Evolutionary conservation across 2,329 filamentous ascomycete species (phyloP).

Genomic region (Aspergillus pseudoglaucus): DNA sequence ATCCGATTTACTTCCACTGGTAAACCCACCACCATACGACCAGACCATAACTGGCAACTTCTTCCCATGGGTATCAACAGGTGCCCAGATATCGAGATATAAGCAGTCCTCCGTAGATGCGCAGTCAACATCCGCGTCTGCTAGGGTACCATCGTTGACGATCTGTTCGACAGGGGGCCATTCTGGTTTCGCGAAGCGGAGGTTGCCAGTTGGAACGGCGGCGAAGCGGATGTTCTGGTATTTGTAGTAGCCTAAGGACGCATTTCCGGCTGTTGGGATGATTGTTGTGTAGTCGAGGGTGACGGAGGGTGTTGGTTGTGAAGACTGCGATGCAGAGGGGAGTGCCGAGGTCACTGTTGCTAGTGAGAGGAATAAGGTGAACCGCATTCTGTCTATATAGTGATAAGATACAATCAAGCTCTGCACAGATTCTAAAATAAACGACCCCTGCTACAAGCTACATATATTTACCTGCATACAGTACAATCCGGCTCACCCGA

Average conservation of each 20-base stretch:
- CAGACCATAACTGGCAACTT: slow-evolving; percentile 25
- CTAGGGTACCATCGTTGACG: slow-evolving; percentile 28
- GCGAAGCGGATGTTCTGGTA: slow-evolving; percentile 34
- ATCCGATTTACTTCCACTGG: slow-evolving; percentile 20
- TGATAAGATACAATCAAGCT: no score
- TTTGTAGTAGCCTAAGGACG: slow-evolving; percentile 19
- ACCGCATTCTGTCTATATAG: neutral
- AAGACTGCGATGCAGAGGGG: neutral
- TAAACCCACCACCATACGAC: slow-evolving; percentile 23
- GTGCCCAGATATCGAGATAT: slow-evolving; percentile 14
- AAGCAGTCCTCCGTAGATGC: slow-evolving; percentile 23
- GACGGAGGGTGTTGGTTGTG: slow-evolving; percentile 6
- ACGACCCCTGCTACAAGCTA: no score
- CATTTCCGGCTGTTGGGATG: slow-evolving; percentile 18
- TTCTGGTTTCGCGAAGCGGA: slow-evolving; percentile 27
- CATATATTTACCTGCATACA: no score
- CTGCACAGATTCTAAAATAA: no score
- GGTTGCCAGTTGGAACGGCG: slow-evolving; percentile 25
- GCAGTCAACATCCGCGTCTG: slow-evolving; percentile 28
- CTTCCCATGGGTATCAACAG: slow-evolving; percentile 17
- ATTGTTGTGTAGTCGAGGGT: slow-evolving; percentile 24
- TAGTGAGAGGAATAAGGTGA: neutral
- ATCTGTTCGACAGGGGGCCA: slow-evolving; percentile 21
- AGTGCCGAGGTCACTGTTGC: neutral
- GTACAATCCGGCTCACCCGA: no score